A percentile compares a stretch with the other conserved stretches of the same genome.
These are phyloP conservation scores for Trichoderma asperelloides DNA, from an alignment of 495 filamentous ascomycete species.

Conservation along the genomic window DNA sequence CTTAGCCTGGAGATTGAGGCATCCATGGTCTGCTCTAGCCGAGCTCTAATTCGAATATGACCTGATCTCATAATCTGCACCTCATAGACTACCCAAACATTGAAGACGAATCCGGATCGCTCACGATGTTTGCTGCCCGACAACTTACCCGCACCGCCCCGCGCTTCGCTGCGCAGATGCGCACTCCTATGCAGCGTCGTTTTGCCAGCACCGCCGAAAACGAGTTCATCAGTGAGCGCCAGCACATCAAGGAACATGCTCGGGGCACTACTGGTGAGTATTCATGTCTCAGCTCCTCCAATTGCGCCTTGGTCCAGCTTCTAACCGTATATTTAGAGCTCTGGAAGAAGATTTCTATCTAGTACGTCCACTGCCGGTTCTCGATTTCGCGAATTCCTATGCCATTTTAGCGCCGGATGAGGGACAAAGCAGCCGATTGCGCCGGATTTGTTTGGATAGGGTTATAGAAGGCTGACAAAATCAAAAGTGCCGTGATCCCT, in stretches of 20 bases:
- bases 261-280: conserved; percentile 64
- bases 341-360: conserved; percentile 90
- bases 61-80: conserved; percentile 21
- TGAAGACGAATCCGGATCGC: conserved; percentile 12
- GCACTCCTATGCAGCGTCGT: conserved; percentile 55
- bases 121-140: conserved; percentile 20
- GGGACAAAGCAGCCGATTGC: background rate
- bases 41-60: conserved; percentile 22
- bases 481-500: conserved; percentile 56
- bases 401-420: background rate
- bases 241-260: conserved; percentile 79
- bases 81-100: conserved; percentile 18
- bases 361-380: conserved; percentile 46
- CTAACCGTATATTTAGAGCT: conserved; percentile 48
- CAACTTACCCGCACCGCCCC: conserved; percentile 20
- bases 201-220: conserved; percentile 66
- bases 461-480: conserved; percentile 14
- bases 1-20: conserved; percentile 7
- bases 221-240: conserved; percentile 78
- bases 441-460: background rate
- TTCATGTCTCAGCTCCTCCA: background rate
- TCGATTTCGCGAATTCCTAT: conserved; percentile 22
- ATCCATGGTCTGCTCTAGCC: conserved; percentile 13
- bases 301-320: conserved; percentile 8
- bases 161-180: conserved; percentile 48